A percentile compares a stretch with the other conserved stretches of the same genome.
These are phyloP conservation scores for Marchantia polymorpha DNA, from an alignment of 225 moss, liverwort and hornwort species.

Conservation along the genomic window DNA sequence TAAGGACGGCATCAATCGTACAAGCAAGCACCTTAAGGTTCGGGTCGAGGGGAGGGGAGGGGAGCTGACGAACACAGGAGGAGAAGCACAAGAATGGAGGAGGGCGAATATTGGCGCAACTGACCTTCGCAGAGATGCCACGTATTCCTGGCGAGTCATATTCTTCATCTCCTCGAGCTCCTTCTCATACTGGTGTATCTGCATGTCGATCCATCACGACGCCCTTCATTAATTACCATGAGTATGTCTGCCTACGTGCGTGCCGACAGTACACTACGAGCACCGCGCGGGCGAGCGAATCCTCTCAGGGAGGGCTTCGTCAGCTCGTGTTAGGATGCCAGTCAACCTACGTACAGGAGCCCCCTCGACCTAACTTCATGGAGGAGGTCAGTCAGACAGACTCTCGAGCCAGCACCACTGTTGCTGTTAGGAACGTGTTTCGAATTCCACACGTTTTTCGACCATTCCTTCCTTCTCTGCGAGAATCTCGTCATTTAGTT, in stretches of 20 bases:
- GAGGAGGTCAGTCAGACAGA: background rate
- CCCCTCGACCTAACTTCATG: background rate
- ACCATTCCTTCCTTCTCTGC: background rate
- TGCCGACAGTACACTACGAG: background rate
- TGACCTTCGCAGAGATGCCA: conserved; percentile 93
- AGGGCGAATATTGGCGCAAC: background rate
- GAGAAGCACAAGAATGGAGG: background rate
- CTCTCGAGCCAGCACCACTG: background rate
- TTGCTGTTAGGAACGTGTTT: background rate
- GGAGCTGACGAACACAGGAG: too few relatives aligned
- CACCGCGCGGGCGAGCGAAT: background rate
- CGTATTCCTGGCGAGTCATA: conserved; percentile 95
- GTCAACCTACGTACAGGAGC: too few relatives aligned
- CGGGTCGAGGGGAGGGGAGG: too few relatives aligned
- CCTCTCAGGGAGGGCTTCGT: background rate
- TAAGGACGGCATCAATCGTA: background rate
- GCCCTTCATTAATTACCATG: background rate
- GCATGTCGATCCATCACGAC: conserved; percentile 7
- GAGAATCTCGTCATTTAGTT: background rate
- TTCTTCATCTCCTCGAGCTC: conserved; percentile 99
- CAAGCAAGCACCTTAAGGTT: background rate
- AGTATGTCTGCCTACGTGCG: background rate
- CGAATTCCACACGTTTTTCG: background rate
- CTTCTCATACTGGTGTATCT: conserved; percentile 68
- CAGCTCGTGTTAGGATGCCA: background rate